phyloP scores from a whole-genome alignment of 305 asterid genomes.

The Nicotiana rustica region DNA sequence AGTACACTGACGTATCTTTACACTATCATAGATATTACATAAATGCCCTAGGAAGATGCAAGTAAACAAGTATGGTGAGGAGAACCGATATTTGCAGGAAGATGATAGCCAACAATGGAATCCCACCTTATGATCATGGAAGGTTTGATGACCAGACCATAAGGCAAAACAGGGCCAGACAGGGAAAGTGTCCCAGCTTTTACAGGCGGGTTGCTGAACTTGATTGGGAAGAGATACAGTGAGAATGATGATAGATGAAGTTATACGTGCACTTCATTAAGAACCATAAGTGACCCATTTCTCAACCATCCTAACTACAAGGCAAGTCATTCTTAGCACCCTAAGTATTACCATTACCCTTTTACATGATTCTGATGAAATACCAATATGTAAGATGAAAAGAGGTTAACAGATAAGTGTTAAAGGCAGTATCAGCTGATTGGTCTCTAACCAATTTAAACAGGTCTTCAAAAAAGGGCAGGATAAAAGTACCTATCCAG shows the following conservation, averaged over 20 bases:
- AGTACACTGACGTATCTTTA: no score
- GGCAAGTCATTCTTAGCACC: constrained; percentile 26
- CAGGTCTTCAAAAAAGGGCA: constrained; percentile 15
- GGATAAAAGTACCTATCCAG: constrained; percentile 74
- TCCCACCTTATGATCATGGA: no score
- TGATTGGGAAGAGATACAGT: not conserved
- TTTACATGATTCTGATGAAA: not conserved
- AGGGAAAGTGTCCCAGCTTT: no score
- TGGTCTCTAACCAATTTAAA: not conserved
- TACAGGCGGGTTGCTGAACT: no score
- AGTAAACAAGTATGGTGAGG: no score
- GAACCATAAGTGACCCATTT: not conserved
- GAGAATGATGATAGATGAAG: not conserved
- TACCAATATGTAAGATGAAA: not conserved
- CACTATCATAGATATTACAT: no score
- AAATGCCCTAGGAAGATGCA: no score
- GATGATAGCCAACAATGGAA: no score
- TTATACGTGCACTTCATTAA: not conserved
- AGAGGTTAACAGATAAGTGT: not conserved
- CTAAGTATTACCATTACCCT: not conserved
- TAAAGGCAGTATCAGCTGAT: not conserved
- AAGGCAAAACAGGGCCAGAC: no score
- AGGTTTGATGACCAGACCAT: no score
- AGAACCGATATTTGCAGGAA: no score
- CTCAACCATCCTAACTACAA: constrained; percentile 8